Evolutionary conservation across 805 yeast genomes (phyloP), one percentile per base, ranked within the genome.

Genomic region (Wickerhamomyces tratensis): DNA sequence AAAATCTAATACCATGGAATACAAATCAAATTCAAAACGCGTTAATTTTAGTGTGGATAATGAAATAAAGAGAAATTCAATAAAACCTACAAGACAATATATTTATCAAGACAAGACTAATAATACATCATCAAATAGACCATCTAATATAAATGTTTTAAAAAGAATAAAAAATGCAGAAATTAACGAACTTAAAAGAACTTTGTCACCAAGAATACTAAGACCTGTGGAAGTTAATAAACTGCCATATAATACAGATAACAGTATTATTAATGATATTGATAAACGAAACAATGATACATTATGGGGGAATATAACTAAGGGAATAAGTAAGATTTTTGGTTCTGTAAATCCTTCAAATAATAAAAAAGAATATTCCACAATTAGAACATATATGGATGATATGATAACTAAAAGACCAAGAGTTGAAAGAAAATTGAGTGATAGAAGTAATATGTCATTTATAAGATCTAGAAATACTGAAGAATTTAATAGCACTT

Each of bases 351-450:
- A 6, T 12, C 11, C 34, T 8, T 11, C n/a, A 20, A 20, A 20
- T 20, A 20, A 20, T 31, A 5, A 31, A 2, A 31, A 31, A 8
- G 34, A 31, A 12, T 31, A 31, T 12, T 12, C 13, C 6, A 12
- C 34, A 11, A 54, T 54, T 57, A 53, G 50, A 44, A 43, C 15
- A 26, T 53, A 53, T 37, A 50, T 49, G 51, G 42, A 50, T 36
- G 52, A 51, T 0, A 50, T 53, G 56, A 46, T 54, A 20, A 20
- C 20, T 20, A 20, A 20, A 20, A 20, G 20, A 20, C 20, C 20
- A 20, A 20, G 20, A 20, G 20, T 20, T 20, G 20, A 20, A 20
- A 20, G 20, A 20, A 2, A 20, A 20, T 20, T 20, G 20, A 20
- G 20, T 20, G 4, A 20, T 20, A 20, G 20, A 20, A 20, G 20